These are phyloP conservation scores for Cystobasidiaceae sp. DNA, from an alignment of 1,284 basidiomycete genomes.

Conservation along the genomic window DNA sequence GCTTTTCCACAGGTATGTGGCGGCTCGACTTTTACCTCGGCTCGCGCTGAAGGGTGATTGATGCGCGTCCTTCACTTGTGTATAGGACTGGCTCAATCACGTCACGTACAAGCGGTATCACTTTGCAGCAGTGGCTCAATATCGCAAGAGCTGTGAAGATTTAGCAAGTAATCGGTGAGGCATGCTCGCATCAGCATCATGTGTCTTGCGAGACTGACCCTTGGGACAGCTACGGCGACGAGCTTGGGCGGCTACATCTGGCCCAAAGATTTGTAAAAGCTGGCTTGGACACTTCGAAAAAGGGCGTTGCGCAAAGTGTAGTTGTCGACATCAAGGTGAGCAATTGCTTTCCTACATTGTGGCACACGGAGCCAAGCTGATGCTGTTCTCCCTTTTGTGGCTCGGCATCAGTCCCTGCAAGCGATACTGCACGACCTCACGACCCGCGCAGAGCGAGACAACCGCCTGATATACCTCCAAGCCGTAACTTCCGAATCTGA, in stretches of 20 bases:
- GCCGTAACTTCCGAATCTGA: slow-evolving; percentile 70
- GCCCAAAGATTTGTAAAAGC: slow-evolving; percentile 66
- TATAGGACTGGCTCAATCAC: slow-evolving; percentile 73
- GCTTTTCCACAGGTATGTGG: slow-evolving; percentile 56
- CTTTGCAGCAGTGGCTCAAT: slow-evolving; percentile 85
- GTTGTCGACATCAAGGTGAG: slow-evolving; percentile 69
- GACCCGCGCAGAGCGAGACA: slow-evolving; percentile 71
- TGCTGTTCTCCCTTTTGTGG: no score
- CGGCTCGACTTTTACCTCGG: background rate
- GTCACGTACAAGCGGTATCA: slow-evolving; percentile 77
- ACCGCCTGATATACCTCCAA: slow-evolving; percentile 92
- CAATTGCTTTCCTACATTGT: background rate
- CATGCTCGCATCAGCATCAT: no score
- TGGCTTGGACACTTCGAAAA: slow-evolving; percentile 65
- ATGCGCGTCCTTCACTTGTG: background rate
- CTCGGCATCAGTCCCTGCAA: slow-evolving; percentile 51
- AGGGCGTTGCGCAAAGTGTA: slow-evolving; percentile 60
- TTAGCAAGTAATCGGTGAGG: slow-evolving; percentile 74
- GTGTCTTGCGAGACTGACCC: no score
- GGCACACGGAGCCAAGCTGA: background rate
- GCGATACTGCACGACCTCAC: slow-evolving; percentile 55
- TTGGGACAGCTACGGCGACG: slow-evolving; percentile 69
- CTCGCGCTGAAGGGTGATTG: background rate
- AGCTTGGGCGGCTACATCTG: slow-evolving; percentile 67
- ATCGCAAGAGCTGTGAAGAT: slow-evolving; percentile 83